Evolutionary conservation across 164 flowering plant species (phyloP).

Genomic region (Stephania yunnanensis): DNA sequence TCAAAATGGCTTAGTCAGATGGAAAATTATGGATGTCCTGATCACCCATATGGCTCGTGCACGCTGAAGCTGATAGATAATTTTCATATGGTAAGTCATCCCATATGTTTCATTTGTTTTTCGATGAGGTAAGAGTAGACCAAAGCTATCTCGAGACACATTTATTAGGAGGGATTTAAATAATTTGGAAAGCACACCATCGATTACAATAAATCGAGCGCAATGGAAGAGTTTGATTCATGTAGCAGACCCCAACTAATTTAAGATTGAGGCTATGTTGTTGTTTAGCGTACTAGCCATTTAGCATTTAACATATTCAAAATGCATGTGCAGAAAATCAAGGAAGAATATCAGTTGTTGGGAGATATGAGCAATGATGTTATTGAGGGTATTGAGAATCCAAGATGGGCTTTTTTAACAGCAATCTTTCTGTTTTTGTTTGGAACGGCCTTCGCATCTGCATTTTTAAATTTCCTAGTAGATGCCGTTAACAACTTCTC

Average conservation of each 20-base stretch:
- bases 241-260: no score
- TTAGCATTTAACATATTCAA: not conserved
- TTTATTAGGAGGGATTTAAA: no score
- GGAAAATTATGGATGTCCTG: not conserved
- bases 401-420: conserved; percentile 10
- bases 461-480: conserved; percentile 27
- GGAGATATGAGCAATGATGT: conserved; percentile 19
- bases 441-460: conserved; percentile 22
- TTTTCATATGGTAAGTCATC: conserved; percentile 18
- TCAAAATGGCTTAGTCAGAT: conserved; percentile 23
- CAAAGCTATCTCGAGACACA: no score
- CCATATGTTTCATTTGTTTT: no score
- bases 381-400: conserved; percentile 15
- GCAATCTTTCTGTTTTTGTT: conserved; percentile 19
- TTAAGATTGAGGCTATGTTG: no score
- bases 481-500: conserved; percentile 22
- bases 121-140: no score
- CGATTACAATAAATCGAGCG: no score
- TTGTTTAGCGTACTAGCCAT: not conserved
- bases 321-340: conserved; percentile 16
- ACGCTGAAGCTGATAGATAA: conserved; percentile 13
- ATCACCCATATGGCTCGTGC: not conserved
- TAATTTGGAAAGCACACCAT: no score
- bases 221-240: no score
- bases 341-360: conserved; percentile 14